A percentile compares a stretch with the other conserved stretches of the same genome.
These are phyloP conservation scores for Chloroidium sp. DNA, from an alignment of 163 green algal species.

Conservation along the genomic window DNA sequence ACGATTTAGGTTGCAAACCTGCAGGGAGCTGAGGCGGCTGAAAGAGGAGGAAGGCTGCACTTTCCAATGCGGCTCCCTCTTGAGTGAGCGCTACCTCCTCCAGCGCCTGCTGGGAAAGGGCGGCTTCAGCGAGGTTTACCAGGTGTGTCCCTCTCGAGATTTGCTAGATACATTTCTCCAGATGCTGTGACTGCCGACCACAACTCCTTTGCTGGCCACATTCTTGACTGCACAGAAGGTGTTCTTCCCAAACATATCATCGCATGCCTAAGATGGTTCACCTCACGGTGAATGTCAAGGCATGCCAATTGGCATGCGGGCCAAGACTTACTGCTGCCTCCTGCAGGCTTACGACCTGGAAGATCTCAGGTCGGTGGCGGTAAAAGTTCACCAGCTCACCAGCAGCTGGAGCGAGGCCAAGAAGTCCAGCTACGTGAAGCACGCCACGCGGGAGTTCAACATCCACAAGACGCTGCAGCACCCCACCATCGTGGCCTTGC, in stretches of 20 bases:
- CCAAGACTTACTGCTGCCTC: neutral
- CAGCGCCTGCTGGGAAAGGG: slow-evolving; percentile 83
- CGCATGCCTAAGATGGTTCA: neutral
- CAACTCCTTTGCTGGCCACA: too few species aligned
- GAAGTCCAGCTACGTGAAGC: slow-evolving; percentile 86
- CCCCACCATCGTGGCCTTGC: slow-evolving; percentile 66
- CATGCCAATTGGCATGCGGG: neutral
- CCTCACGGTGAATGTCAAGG: neutral
- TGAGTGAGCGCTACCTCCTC: slow-evolving; percentile 79
- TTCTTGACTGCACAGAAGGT: too few species aligned
- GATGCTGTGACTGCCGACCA: too few species aligned
- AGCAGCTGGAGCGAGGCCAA: slow-evolving; percentile 60
- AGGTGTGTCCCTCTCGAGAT: slow-evolving; percentile 28
- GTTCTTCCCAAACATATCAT: too few species aligned
- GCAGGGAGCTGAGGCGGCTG: slow-evolving; percentile 57
- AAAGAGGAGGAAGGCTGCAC: slow-evolving; percentile 62
- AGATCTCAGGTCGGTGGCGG: slow-evolving; percentile 54
- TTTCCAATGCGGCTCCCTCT: slow-evolving; percentile 36
- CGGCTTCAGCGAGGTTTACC: slow-evolving; percentile 91
- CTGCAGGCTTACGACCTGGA: slow-evolving; percentile 53
- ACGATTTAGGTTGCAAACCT: neutral
- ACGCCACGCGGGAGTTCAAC: slow-evolving; percentile 83
- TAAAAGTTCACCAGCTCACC: slow-evolving; percentile 87
- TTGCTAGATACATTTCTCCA: too few species aligned
- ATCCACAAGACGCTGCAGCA: slow-evolving; percentile 72